Base-by-base conservation (phyloP, 75 land plant genomes). In the Pinus taeda region DNA sequence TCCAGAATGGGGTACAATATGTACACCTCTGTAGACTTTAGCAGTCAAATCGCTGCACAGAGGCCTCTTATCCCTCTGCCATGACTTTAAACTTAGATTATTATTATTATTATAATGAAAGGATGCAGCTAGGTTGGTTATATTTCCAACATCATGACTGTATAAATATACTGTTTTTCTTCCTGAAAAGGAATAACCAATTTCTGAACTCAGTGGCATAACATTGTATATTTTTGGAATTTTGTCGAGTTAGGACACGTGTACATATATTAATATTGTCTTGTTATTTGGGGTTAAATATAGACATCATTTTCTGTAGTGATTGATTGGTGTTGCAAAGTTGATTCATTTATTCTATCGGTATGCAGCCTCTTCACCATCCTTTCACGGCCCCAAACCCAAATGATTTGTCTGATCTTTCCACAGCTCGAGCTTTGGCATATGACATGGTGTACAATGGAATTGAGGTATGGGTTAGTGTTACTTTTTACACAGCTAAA, bases 361-460 rank as follows among this genome's bases (percentile, higher is more conserved):
- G 70, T 20, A 37, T 18, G 59, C 86, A 96, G 99, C 89, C 99
- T 56, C 83, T 96, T 75, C 99, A 96, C 80, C 99, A 96, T 71
- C 99, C 99, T 29, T 96, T 96, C 75, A 96, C 99, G 57, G 97
- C 97, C n/a, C 99, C 99, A 65, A 85, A 94, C 72, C 98, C 99
- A 72, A 91, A 94, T 18, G 98, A 96, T 77, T 86, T 96, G 85
- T 77, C 75, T 6, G 85, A 96, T 81, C 89, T 96, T 37, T 77
- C 87, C n/a, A 85, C 88, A 75, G 97, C 99, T 17, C 97, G 98
- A 69, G 97, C 99, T 63, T 79, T 96, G 71, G 99, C 99, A 73
- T 96, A 96, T 85, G 99, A 96, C 80, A 83, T 96, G 93, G 97
- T 96, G 49, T 96, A 96, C 85, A 94, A 96, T 80, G 99, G 99